Conservation (phyloP, 192 early-diverging fungal species). For the Oehlia diaphana region DNA sequence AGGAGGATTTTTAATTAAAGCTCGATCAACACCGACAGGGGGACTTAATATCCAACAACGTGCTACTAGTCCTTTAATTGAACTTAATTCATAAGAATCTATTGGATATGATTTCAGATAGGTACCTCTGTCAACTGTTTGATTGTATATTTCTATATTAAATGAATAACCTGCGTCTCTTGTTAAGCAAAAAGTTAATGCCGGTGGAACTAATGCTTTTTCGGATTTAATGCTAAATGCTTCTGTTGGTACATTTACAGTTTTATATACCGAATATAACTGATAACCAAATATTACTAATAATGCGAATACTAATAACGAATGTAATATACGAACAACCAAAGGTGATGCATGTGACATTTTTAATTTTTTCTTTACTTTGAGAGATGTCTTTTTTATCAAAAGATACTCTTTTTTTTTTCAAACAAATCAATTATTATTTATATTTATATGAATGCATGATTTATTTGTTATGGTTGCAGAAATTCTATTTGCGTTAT, state of each 20-base stretch:
- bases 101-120: not conserved
- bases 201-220: constrained; percentile 12
- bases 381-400: too few species aligned
- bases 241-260: not conserved
- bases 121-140: not conserved
- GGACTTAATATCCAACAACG: not conserved
- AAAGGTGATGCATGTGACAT: too few species aligned
- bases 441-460: too few species aligned
- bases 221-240: not conserved
- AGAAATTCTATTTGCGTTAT: too few species aligned
- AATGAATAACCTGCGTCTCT: not conserved
- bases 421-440: too few species aligned
- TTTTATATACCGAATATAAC: too few species aligned
- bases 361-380: too few species aligned
- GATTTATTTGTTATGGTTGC: too few species aligned
- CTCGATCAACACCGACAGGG: not conserved
- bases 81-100: not conserved
- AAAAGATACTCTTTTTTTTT: too few species aligned
- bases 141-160: not conserved
- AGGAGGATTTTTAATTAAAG: constrained; percentile 13
- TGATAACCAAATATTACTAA: not conserved
- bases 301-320: too few species aligned
- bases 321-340: too few species aligned
- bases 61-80: not conserved
- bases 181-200: constrained; percentile 22